Conservation (phyloP, 2,329 filamentous ascomycete genomes). For the Emmonsia crescens region DNA sequence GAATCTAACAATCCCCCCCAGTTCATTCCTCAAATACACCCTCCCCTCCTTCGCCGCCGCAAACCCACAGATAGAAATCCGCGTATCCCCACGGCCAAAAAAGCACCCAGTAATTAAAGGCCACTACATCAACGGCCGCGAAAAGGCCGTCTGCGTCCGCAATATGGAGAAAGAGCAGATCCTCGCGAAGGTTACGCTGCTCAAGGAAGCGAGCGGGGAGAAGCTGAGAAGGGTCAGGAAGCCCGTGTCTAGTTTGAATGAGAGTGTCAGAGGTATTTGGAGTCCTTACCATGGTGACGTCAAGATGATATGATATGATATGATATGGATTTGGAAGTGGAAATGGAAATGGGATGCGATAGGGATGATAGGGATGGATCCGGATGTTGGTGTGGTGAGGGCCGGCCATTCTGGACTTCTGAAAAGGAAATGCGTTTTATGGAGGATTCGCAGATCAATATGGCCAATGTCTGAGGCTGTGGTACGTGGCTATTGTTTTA, state of each 20-base stretch:
- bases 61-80: slow-evolving; percentile 85
- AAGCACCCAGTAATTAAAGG: slow-evolving; percentile 83
- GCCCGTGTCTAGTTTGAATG: slow-evolving; percentile 51
- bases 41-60: slow-evolving; percentile 66
- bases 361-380: background rate
- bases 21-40: slow-evolving; percentile 67
- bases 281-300: slow-evolving; percentile 50
- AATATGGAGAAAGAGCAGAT: slow-evolving; percentile 76
- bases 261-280: slow-evolving; percentile 56
- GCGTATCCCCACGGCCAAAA: slow-evolving; percentile 77
- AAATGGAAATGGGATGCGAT: slow-evolving; percentile 3
- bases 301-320: slow-evolving; percentile 38
- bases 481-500: background rate
- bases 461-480: background rate
- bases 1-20: slow-evolving; percentile 26
- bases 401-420: background rate
- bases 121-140: slow-evolving; percentile 81
- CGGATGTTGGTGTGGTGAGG: background rate
- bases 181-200: slow-evolving; percentile 56
- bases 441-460: background rate
- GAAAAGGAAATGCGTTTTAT: background rate
- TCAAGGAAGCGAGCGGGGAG: slow-evolving; percentile 38
- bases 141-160: slow-evolving; percentile 77
- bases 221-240: slow-evolving; percentile 45
- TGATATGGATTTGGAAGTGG: too few species aligned